Evolutionary conservation across 768 basidiomycete genomes (phyloP).

Genomic region (Collybiopsis luxurians): DNA sequence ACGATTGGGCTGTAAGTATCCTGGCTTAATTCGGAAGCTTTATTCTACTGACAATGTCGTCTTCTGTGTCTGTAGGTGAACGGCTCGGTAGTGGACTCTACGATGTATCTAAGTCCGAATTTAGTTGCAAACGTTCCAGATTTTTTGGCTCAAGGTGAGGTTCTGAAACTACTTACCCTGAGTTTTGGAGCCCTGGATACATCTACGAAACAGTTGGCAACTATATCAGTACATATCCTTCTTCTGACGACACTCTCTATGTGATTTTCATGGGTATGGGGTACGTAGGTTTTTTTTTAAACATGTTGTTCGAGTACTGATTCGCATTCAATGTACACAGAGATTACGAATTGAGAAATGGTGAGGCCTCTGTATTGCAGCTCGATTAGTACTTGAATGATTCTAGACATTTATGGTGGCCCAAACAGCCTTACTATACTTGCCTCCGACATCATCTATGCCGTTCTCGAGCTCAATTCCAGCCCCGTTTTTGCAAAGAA

Average conservation of each 20-base stretch:
- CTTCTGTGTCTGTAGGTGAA: slow-evolving; percentile 13
- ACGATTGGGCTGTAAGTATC: slow-evolving; percentile 47
- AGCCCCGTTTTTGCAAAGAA: slow-evolving; percentile 46
- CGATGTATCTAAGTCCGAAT: slow-evolving; percentile 18
- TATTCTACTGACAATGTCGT: background rate
- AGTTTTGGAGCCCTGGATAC: too few relatives aligned
- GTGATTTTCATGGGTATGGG: slow-evolving; percentile 53
- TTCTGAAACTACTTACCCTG: background rate
- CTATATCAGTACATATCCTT: slow-evolving; percentile 15
- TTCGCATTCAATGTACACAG: slow-evolving; percentile 22
- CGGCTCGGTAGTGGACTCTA: slow-evolving; percentile 26
- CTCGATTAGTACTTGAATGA: slow-evolving; percentile 20
- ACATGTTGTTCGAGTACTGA: too few relatives aligned
- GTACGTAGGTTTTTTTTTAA: slow-evolving; percentile 24
- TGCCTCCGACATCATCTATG: slow-evolving; percentile 35
- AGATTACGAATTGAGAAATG: slow-evolving; percentile 35
- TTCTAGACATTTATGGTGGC: slow-evolving; percentile 12
- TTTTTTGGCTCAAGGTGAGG: slow-evolving; percentile 24
- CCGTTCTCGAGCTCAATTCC: slow-evolving; percentile 37
- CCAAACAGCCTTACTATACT: slow-evolving; percentile 22
- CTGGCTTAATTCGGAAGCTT: background rate
- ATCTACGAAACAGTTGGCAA: slow-evolving; percentile 15
- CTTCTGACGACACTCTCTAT: slow-evolving; percentile 43
- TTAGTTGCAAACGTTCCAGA: slow-evolving; percentile 17
- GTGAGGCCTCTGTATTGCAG: slow-evolving; percentile 19